A percentile compares a stretch with the other conserved stretches of the same genome.
Conservation (phyloP, 495 filamentous ascomycete genomes). For the Parathielavia appendiculata region DNA sequence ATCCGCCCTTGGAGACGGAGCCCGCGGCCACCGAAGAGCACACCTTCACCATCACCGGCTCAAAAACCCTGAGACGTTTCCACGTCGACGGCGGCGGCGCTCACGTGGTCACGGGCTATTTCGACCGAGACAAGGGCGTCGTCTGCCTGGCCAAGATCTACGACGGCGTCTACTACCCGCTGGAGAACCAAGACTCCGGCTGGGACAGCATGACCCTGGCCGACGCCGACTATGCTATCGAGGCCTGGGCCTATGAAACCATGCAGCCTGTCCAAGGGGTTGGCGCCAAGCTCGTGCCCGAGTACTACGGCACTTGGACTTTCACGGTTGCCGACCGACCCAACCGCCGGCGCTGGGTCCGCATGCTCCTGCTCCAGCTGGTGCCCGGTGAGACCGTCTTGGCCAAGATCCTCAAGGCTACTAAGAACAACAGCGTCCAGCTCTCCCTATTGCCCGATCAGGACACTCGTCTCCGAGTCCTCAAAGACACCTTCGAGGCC, state of each 20-base stretch:
- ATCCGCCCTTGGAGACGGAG: not conserved
- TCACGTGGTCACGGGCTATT: slow-evolving; percentile 1
- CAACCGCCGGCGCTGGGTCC: slow-evolving; percentile 4
- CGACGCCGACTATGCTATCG: slow-evolving; percentile 8
- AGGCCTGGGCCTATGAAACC: slow-evolving; percentile 4
- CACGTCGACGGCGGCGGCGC: not conserved
- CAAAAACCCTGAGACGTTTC: not conserved
- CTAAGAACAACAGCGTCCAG: not conserved
- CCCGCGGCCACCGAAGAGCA: not conserved
- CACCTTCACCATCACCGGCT: not conserved
- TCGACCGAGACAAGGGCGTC: not conserved
- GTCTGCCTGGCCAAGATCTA: slow-evolving; percentile 8
- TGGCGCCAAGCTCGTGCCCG: not conserved
- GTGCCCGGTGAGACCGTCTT: not conserved
- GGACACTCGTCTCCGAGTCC: not conserved
- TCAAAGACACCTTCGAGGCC: not conserved
- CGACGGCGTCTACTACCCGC: not conserved
- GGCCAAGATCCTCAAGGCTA: slow-evolving; percentile 5
- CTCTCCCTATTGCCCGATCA: not conserved
- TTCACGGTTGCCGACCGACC: not conserved
- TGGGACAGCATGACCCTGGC: not conserved
- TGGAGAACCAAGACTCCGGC: not conserved
- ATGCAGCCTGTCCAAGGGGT: slow-evolving; percentile 1
- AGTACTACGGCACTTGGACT: slow-evolving; percentile 4
- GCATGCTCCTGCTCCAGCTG: slow-evolving; percentile 11